phyloP scores from a whole-genome alignment of 306 rosid genomes.

The Citrullus mucosospermus region DNA sequence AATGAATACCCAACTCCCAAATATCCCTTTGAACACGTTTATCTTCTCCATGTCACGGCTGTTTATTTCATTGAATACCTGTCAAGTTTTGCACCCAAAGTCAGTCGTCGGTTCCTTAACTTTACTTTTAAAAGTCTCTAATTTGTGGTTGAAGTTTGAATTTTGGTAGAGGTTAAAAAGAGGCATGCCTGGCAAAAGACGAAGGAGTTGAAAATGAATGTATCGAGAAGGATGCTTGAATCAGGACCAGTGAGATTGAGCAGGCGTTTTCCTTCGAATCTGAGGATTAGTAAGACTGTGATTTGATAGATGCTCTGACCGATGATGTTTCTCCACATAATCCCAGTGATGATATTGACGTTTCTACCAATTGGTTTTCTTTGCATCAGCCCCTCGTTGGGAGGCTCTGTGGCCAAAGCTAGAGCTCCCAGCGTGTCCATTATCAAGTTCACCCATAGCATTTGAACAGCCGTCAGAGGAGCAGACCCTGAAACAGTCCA shows the following conservation, averaged over 20 bases:
- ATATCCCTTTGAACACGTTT: constrained; percentile 48
- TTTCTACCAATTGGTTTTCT: constrained; percentile 65
- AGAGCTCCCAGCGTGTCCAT: constrained; percentile 95
- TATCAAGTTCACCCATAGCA: constrained; percentile 97
- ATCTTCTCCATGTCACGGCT: constrained; percentile 93
- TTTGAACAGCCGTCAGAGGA: constrained; percentile 88
- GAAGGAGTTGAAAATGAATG: constrained; percentile 72
- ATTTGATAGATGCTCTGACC: constrained; percentile 81
- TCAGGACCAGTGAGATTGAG: constrained; percentile 40
- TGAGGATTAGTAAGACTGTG: constrained; percentile 47
- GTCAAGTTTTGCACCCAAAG: background rate
- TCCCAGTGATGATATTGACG: constrained; percentile 38
- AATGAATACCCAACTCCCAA: constrained; percentile 42
- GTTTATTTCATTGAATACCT: constrained; percentile 84
- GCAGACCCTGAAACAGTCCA: constrained; percentile 45
- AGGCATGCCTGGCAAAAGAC: constrained; percentile 84
- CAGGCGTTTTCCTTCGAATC: constrained; percentile 36
- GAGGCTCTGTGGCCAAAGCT: constrained; percentile 90
- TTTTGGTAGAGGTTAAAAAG: background rate
- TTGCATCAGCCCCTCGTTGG: constrained; percentile 62
- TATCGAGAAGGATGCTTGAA: constrained; percentile 31
- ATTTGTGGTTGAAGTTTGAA: background rate
- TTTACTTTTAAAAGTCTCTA: too few species aligned
- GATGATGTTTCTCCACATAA: constrained; percentile 82
- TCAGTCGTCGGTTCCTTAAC: too few species aligned